Evolutionary conservation across 768 basidiomycete genomes (phyloP).

Genomic region (Podaxis pistillaris): DNA sequence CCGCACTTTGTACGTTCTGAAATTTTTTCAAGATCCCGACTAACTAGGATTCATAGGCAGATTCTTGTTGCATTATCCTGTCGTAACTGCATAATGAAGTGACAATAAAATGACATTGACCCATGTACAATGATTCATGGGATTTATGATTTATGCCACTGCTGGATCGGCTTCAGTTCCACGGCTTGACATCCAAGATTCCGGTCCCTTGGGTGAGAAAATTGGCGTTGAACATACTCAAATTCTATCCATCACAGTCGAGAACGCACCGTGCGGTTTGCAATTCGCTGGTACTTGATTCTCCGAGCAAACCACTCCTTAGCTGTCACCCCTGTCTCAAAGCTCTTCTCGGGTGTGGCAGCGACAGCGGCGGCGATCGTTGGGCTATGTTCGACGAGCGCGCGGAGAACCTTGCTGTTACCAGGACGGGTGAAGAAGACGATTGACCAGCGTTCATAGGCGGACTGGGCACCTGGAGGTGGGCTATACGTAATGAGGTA

Average conservation of each 20-base stretch:
- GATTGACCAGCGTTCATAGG: constrained; percentile 59
- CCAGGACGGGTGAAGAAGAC: constrained; percentile 69
- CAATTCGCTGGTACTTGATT: constrained; percentile 43
- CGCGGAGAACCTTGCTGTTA: constrained; percentile 47
- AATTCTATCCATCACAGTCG: neutral
- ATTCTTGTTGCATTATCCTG: neutral
- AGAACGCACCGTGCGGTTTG: constrained; percentile 38
- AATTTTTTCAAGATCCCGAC: neutral
- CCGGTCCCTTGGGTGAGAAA: constrained; percentile 32
- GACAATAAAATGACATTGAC: neutral
- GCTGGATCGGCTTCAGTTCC: constrained; percentile 34
- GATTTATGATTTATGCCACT: neutral
- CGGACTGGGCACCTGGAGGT: constrained; percentile 56
- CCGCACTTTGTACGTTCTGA: neutral
- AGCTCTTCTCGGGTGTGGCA: constrained; percentile 35
- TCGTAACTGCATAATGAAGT: neutral
- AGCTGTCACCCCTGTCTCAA: constrained; percentile 35
- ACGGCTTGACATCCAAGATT: constrained; percentile 46
- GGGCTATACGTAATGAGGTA: constrained; percentile 31
- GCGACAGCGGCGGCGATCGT: constrained; percentile 45
- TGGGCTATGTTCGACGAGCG: constrained; percentile 50
- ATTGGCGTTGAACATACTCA: neutral
- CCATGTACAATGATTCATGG: too few relatives aligned
- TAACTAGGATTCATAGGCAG: neutral
- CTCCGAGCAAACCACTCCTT: constrained; percentile 45